These are phyloP conservation scores for Calophaca sinica DNA, from an alignment of 306 rosid species.

Conservation along the genomic window DNA sequence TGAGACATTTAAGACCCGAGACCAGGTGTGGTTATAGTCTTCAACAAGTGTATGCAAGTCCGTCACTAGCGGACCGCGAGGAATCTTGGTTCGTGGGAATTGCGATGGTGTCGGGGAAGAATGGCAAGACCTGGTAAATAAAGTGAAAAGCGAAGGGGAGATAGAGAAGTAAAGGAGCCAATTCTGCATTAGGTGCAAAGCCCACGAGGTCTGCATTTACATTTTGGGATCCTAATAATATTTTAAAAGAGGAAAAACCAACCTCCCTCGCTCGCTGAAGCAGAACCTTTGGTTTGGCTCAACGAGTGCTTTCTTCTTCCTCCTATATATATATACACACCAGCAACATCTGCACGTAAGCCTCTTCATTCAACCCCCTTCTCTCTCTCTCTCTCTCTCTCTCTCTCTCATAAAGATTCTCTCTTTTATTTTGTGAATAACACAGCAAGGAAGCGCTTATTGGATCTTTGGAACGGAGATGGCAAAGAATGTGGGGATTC, in stretches of 20 bases:
- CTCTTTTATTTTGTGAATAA: background rate
- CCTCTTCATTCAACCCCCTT: slow-evolving; percentile 18
- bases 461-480: slow-evolving; percentile 33
- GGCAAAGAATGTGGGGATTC: slow-evolving; percentile 80
- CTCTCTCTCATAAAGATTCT: background rate
- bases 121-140: slow-evolving; percentile 26
- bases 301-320: background rate
- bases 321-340: slow-evolving; percentile 6
- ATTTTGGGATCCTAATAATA: background rate
- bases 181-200: background rate
- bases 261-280: background rate
- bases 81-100: background rate
- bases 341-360: background rate
- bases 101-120: background rate
- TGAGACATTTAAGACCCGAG: background rate
- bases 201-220: slow-evolving; percentile 33
- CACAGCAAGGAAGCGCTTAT: background rate
- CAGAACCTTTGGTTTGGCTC: background rate
- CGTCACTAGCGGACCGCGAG: background rate
- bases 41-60: slow-evolving; percentile 29
- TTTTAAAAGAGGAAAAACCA: background rate
- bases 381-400: background rate
- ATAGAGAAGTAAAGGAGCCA: background rate
- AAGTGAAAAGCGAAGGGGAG: background rate
- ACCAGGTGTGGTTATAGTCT: background rate